These are phyloP conservation scores for Dimocarpus longan DNA, from an alignment of 345 rosid genomes.

Conservation along the genomic window DNA sequence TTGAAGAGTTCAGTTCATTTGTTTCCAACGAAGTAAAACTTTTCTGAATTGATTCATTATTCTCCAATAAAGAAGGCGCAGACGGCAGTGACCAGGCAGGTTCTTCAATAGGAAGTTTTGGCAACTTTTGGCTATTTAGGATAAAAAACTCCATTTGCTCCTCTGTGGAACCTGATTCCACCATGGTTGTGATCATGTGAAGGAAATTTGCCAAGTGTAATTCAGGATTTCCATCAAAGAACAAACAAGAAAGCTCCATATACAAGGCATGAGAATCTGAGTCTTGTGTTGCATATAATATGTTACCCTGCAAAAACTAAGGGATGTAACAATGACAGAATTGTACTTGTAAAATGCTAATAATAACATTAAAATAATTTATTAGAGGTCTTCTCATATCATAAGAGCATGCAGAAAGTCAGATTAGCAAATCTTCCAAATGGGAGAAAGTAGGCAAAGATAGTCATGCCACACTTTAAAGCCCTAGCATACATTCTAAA, in stretches of 20 bases:
- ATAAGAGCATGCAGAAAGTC: neutral
- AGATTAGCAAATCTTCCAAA: neutral
- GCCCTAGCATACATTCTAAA: neutral
- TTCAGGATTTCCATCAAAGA: slow-evolving; percentile 68
- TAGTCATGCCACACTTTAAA: neutral
- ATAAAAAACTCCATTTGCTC: slow-evolving; percentile 78
- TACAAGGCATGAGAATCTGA: slow-evolving; percentile 69
- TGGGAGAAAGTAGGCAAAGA: neutral
- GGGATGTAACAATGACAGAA: neutral
- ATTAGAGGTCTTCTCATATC: neutral
- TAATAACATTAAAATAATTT: neutral
- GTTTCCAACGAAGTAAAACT: slow-evolving; percentile 20
- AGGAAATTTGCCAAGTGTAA: slow-evolving; percentile 87
- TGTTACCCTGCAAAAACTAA: slow-evolving; percentile 58
- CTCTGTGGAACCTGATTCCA: slow-evolving; percentile 65
- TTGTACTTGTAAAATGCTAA: neutral
- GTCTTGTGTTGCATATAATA: slow-evolving; percentile 56
- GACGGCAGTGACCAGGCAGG: slow-evolving; percentile 62
- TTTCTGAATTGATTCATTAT: slow-evolving; percentile 18
- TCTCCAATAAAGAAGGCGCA: slow-evolving; percentile 16
- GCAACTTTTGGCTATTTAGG: slow-evolving; percentile 71
- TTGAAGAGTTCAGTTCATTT: slow-evolving; percentile 23
- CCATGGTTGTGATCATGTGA: slow-evolving; percentile 77
- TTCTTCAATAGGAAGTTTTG: slow-evolving; percentile 68
- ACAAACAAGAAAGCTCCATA: slow-evolving; percentile 77